phyloP scores from a whole-genome alignment of 2,329 filamentous ascomycete genomes.

The Trichoderma arundinaceum region DNA sequence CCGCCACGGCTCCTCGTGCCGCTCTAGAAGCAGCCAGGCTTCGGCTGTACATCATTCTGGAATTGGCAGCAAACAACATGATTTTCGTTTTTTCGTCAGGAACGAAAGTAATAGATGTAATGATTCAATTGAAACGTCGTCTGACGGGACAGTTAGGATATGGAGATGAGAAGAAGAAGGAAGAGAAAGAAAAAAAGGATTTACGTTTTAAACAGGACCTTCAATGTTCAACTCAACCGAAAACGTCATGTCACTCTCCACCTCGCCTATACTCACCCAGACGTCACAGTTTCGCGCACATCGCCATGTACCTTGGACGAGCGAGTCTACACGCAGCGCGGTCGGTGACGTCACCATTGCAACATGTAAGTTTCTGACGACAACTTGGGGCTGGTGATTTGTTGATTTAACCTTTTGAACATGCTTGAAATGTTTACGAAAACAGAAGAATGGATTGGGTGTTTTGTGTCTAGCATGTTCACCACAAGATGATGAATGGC shows the following conservation, averaged over 20 bases:
- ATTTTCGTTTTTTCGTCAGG: neutral
- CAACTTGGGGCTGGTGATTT: too few relatives aligned
- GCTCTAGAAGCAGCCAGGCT: slow-evolving; percentile 31
- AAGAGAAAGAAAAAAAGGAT: neutral
- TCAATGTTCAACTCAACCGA: neutral
- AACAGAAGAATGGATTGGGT: too few relatives aligned
- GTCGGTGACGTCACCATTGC: slow-evolving; percentile 35
- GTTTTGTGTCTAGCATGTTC: too few relatives aligned
- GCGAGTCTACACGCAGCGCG: neutral
- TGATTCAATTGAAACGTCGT: neutral
- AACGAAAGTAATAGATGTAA: neutral
- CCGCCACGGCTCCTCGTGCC: slow-evolving; percentile 37
- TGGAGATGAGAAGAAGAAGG: neutral
- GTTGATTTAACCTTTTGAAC: too few relatives aligned
- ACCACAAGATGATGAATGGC: too few relatives aligned
- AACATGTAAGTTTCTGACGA: too few relatives aligned
- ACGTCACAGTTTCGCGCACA: slow-evolving; percentile 30
- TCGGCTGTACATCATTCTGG: slow-evolving; percentile 43
- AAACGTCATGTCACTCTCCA: slow-evolving; percentile 26
- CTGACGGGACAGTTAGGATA: too few relatives aligned
- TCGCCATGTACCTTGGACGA: slow-evolving; percentile 9
- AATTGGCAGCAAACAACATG: neutral
- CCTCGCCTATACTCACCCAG: slow-evolving; percentile 9
- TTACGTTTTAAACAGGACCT: neutral
- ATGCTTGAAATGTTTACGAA: too few relatives aligned